Base-by-base conservation (phyloP, 345 rosid genomes). In the Lumnitzera littorea region DNA sequence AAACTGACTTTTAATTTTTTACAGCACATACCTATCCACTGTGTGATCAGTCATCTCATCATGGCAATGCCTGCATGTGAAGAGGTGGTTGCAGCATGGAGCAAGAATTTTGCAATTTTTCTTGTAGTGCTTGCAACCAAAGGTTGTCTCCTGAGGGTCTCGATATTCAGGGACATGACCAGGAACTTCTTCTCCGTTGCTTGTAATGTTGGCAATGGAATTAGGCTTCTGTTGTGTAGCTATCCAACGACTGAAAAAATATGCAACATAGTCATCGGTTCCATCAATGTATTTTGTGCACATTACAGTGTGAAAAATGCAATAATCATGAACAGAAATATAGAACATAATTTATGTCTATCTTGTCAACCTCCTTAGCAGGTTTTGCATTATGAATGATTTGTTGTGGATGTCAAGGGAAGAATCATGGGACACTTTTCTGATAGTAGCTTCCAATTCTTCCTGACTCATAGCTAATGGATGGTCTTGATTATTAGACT, bases 91-190 rank as follows among this genome's bases (percentile, higher is more conserved):
- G 80, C 96, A 88, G 76, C 98, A 91, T 36, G 81, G 54, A 48
- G 82, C 71, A 57, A 82, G 57, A 53, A 88, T 89, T 74, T 91
- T 88, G 69, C 91, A 85, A 55, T 65, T 84, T 73, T 88, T 88
- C 67, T 78, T 86, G 71, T 88, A 91, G 69, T 88, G 98, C 67
- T 80, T 80, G 81, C 96, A 91, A 60, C 98, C 96, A 24, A 78
- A 63, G 46, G 64, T 67, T 46, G 55, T 46, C 50, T 74, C 59
- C 1, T 50, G 36, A 65, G 76, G 62, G 58, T 91, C 91, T 51
- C 70, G 66, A 70, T 78, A 86, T 15, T 89, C 82, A 59, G 88
- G 85, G 69, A 64, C 62, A 57, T 70, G 83, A 52, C 89, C 91
- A 23, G 69, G 82, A 80, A 78, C 79, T 67, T 77, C 79, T 67